These are phyloP conservation scores for Venturia effusa DNA, from an alignment of 2,329 filamentous ascomycete genomes.

Conservation along the genomic window DNA sequence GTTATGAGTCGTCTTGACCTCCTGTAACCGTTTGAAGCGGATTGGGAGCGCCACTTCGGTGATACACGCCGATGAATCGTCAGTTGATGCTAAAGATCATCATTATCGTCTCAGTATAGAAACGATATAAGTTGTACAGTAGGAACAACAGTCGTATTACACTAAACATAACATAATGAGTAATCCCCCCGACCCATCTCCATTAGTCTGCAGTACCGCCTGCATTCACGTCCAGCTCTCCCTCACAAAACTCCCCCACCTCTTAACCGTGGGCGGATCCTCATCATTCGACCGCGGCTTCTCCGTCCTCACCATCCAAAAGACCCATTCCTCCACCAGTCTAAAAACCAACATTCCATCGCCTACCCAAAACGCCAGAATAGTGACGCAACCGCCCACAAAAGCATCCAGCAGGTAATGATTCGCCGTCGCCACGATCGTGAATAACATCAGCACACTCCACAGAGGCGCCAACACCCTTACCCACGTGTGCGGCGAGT, in stretches of 20 bases:
- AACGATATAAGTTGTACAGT: no score
- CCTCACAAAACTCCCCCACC: not conserved
- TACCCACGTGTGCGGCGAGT: slow-evolving; percentile 30
- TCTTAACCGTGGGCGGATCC: not conserved
- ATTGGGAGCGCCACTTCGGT: no score
- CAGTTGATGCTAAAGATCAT: no score
- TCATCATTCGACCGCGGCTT: slow-evolving; percentile 12
- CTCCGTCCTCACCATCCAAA: slow-evolving; percentile 16
- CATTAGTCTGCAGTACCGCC: not conserved
- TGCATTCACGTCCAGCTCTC: not conserved
- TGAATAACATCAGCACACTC: slow-evolving; percentile 33
- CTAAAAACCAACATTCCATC: slow-evolving; percentile 6
- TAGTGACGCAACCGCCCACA: slow-evolving; percentile 25
- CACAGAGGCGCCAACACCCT: slow-evolving; percentile 30
- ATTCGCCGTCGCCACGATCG: slow-evolving; percentile 31
- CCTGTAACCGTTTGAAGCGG: no score
- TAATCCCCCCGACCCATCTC: not conserved
- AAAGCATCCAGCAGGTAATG: slow-evolving; percentile 29
- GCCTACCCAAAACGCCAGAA: slow-evolving; percentile 24
- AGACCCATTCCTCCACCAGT: slow-evolving; percentile 14
- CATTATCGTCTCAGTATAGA: no score
- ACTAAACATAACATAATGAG: not conserved
- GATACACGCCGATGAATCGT: no score
- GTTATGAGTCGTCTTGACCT: no score
- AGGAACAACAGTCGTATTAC: not conserved